phyloP scores from a whole-genome alignment of 2,329 filamentous ascomycete genomes.

The Sclerotinia sclerotiorum region DNA sequence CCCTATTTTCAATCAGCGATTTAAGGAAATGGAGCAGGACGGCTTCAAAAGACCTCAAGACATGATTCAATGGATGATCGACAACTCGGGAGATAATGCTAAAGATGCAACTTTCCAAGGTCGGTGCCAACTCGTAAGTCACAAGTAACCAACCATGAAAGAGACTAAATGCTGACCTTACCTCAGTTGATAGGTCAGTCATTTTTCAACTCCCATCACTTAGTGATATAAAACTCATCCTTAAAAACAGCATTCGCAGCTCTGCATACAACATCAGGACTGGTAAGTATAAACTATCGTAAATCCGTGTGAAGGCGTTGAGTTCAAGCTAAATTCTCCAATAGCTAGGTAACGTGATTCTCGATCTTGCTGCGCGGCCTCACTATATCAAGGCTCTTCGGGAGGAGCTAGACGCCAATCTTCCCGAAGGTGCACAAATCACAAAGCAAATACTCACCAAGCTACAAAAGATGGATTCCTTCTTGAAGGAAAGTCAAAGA shows the following conservation, averaged over 20 bases:
- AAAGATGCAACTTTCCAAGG: slow-evolving; percentile 15
- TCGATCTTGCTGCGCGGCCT: slow-evolving; percentile 51
- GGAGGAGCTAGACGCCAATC: slow-evolving; percentile 29
- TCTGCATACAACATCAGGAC: slow-evolving; percentile 1
- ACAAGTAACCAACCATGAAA: neutral
- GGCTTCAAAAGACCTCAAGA: neutral
- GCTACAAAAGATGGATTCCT: slow-evolving; percentile 43
- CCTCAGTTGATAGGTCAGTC: neutral
- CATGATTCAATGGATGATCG: slow-evolving; percentile 20
- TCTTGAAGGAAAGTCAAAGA: slow-evolving; percentile 44
- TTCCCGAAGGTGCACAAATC: slow-evolving; percentile 43
- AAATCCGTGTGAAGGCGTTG: neutral
- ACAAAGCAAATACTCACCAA: slow-evolving; percentile 28
- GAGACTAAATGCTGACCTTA: neutral
- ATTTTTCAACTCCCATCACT: neutral
- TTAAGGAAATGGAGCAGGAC: slow-evolving; percentile 4
- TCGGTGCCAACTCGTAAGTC: slow-evolving; percentile 15
- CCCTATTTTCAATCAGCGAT: slow-evolving; percentile 7
- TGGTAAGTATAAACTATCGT: neutral
- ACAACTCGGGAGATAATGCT: slow-evolving; percentile 14
- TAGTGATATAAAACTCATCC: neutral
- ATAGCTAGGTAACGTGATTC: slow-evolving; percentile 40
- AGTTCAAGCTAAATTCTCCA: neutral
- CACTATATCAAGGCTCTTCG: slow-evolving; percentile 42
- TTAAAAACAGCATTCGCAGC: slow-evolving; percentile 9